Base-by-base conservation (phyloP, 2,329 filamentous ascomycete species). In the Ceratocystis colombiana region DNA sequence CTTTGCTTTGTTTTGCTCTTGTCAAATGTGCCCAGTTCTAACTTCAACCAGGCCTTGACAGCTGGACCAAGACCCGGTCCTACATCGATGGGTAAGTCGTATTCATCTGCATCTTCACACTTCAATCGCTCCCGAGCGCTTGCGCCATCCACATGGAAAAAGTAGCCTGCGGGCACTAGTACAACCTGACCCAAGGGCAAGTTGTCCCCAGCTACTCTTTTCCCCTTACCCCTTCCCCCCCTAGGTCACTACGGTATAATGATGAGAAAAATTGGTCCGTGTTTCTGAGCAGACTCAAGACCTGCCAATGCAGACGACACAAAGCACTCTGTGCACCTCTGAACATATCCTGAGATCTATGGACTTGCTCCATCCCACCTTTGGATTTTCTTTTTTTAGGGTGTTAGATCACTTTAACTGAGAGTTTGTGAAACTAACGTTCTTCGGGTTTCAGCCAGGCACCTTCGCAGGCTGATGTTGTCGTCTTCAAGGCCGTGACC, bases 201-300 rank as follows among this genome's bases (percentile, higher is more conserved):
- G 57, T 12, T 55, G 30, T 41, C 33, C 33, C 41, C 63, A 55
- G 33, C 30, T 25, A 62, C 61, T 62, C 44, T 45, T 62, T 62
- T 28, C 17, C 37, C 2, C 62, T 12, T 17, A 3, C 28, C 30
- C 15, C 41, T 25, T 55, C 25, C 37, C 7, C 50, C 25, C 22
- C 20, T 37, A 22, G 45, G 5, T 65, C 17, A 41, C 41, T n/a
- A 15, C 62, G 69, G 61, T 66, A 69, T 69, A 41, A 62, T 70
- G 88, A 92, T 91, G 89, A 92, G 82, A 88, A 82, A 81, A 81
- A 86, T 92, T 92, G 88, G 89, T 93, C 89, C 89, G 88, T 93
- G 89, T 94, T 93, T 86, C 89, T 84, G 88, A 93, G 87, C 86
- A 86, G 88, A 84, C 83, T 90, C 89, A 93, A 93, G 88, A 92